A percentile compares a stretch with the other conserved stretches of the same genome.
phyloP scores from a whole-genome alignment of 352 stramenopile species.

The Globisporangium recalcitrans region DNA sequence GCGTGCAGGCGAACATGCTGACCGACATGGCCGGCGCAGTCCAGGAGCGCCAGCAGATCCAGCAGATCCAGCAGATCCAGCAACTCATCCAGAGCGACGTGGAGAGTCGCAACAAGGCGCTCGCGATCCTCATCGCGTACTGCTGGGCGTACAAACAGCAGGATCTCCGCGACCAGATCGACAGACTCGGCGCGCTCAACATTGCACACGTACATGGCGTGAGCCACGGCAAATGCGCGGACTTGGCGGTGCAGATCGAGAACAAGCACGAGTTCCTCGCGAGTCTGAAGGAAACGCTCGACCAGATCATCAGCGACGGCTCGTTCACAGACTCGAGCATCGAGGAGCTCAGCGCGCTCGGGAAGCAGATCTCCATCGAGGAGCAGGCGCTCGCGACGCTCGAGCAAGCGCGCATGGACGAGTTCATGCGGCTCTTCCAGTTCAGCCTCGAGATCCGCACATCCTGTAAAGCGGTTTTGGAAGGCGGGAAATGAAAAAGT shows the following conservation, averaged over 20 bases:
- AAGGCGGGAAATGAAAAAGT: background rate
- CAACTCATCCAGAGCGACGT: conserved; percentile 33
- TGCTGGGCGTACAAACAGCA: conserved; percentile 15
- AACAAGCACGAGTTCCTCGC: background rate
- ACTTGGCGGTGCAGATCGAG: conserved; percentile 10
- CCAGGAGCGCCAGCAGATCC: conserved; percentile 31
- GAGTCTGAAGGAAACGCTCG: conserved; percentile 1
- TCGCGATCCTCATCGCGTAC: conserved; percentile 38
- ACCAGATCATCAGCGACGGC: background rate
- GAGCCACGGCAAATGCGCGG: conserved; percentile 15
- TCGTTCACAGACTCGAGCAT: background rate
- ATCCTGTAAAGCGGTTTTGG: conserved; percentile 7
- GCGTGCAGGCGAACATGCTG: conserved; percentile 21
- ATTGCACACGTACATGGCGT: conserved; percentile 5
- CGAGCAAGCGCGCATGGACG: conserved; percentile 17
- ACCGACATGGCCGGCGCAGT: conserved; percentile 20
- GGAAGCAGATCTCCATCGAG: conserved; percentile 18
- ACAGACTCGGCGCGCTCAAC: conserved; percentile 3
- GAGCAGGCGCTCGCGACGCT: conserved; percentile 19
- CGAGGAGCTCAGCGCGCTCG: conserved; percentile 15
- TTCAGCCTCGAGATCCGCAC: conserved; percentile 21
- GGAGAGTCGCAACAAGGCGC: conserved; percentile 28
- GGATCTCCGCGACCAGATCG: conserved; percentile 4
- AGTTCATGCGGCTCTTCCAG: conserved; percentile 27
- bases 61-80: conserved; percentile 36